Evolutionary conservation across 257 asterid genomes (phyloP), one percentile per base, ranked within the genome.

Genomic region (Nicotiana noctiflora): DNA sequence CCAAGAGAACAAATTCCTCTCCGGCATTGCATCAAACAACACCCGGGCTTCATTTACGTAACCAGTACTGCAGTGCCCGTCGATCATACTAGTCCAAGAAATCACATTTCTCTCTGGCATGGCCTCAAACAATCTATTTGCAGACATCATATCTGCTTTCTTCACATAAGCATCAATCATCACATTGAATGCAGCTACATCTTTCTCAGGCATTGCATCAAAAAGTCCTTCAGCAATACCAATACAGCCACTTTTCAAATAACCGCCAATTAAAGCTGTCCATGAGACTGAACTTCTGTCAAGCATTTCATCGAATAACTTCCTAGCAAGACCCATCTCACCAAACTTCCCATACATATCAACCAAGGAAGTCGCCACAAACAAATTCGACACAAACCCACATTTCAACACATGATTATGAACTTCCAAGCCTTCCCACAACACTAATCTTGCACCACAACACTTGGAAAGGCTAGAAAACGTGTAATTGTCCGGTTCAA

Each of bases 311-410:
- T 95, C 97, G 61, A 93, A 95, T 83, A 90, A 18, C 77, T 82
- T 84, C 76, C 90, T 82, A 0, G 97, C 94, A 64, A 57, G 85
- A 67, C 34, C 86, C 92, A 94, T 88, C 12, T 82, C 51, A 70
- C 98, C 95, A 65, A 92, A 82, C 85, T 95, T 95, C 79, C 91
- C 97, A 75, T 95, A 95, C 98, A 95, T 95, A 82, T 93, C 96
- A 23, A 93, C 97, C 88, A 95, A 80, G 2, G 97, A 87, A 27
- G 98, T 95, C 21, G 89, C 90, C 67, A 90, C 98, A 44, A 88
- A 93, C 87, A 94, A 80, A 81, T 90, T 92, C 23, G 91, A 88
- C 70, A 23, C 76, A 61, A 88, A 88, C 80, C 99, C 98, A 19
- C 76, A 82, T 83, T 87, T 91, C 81, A 94, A 59, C 18, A 87